Percentiles rank a stretch among this genome's conserved stretches.
phyloP scores from a whole-genome alignment of 2,329 filamentous ascomycete genomes.

The Colletotrichum eleusines region DNA sequence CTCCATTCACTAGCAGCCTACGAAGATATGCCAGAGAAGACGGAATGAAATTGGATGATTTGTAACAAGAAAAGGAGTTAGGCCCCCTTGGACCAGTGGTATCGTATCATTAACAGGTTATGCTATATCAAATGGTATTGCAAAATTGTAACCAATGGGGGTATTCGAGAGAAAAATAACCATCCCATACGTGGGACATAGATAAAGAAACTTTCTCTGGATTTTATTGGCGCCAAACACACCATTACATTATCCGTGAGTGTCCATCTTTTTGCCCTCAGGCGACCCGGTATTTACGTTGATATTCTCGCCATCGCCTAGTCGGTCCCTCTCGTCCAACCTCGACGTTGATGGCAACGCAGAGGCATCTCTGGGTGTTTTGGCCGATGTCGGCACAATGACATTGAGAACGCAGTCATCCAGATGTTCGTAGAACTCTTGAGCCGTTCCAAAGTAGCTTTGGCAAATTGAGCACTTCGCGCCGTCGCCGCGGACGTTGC shows the following conservation, averaged over 20 bases:
- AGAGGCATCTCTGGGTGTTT: conserved; percentile 36
- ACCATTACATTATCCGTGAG: conserved; percentile 33
- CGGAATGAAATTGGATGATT: not conserved
- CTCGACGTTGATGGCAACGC: conserved; percentile 20
- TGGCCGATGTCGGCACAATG: conserved; percentile 59
- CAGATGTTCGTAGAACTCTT: conserved; percentile 97
- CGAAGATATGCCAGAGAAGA: not conserved
- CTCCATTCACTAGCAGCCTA: not conserved
- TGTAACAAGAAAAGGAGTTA: not conserved
- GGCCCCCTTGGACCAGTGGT: conserved; percentile 12
- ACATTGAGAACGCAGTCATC: conserved; percentile 74
- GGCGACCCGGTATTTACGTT: conserved; percentile 25
- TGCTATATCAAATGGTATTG: conserved; percentile 17
- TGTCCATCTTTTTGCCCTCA: conserved; percentile 39
- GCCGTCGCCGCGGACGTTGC: conserved; percentile 59
- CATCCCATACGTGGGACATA: conserved; percentile 23
- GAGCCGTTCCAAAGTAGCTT: conserved; percentile 82
- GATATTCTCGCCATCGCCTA: conserved; percentile 13
- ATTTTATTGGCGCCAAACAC: conserved; percentile 14
- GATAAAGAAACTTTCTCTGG: conserved; percentile 7
- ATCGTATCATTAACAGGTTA: conserved; percentile 32
- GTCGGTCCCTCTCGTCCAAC: conserved; percentile 30
- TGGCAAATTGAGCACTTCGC: conserved; percentile 93
- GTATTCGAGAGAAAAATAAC: conserved; percentile 31
- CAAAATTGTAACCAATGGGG: conserved; percentile 23